These are phyloP conservation scores for Backusella circina DNA, from an alignment of 192 early-diverging fungal species.

Conservation along the genomic window DNA sequence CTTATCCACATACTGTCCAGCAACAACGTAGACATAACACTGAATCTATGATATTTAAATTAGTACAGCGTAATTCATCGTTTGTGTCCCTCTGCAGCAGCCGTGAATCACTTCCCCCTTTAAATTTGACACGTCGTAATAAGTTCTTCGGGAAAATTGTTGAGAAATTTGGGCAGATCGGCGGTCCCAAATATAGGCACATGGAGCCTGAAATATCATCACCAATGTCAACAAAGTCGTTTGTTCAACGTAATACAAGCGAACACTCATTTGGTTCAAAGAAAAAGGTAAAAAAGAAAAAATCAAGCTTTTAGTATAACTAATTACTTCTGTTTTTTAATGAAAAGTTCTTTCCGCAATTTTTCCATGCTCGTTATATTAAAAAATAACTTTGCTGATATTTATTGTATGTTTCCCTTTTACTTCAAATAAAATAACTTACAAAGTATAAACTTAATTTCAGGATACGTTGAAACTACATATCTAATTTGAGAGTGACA, in stretches of 20 bases:
- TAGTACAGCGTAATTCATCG: background rate
- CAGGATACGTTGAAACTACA: background rate
- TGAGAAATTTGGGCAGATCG: conserved; percentile 9
- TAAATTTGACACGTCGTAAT: background rate
- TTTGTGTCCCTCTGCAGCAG: background rate
- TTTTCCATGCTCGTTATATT: conserved; percentile 4
- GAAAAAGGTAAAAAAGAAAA: conserved; percentile 1
- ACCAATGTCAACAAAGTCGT: background rate
- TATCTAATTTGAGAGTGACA: background rate
- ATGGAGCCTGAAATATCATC: background rate
- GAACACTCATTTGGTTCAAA: background rate
- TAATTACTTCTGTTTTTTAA: background rate
- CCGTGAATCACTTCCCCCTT: background rate
- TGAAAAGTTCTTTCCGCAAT: conserved; percentile 1
- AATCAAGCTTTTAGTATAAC: background rate
- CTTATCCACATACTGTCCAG: conserved; percentile 1
- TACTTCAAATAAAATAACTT: background rate
- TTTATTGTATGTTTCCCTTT: background rate
- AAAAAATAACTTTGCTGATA: background rate
- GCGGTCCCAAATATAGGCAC: background rate
- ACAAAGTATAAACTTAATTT: background rate
- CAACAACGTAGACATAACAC: background rate
- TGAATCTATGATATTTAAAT: conserved; percentile 6
- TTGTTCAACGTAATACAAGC: background rate
- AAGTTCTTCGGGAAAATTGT: conserved; percentile 13